phyloP scores from a whole-genome alignment of 1,139 yeast species.

The Zygoascus sp. region DNA sequence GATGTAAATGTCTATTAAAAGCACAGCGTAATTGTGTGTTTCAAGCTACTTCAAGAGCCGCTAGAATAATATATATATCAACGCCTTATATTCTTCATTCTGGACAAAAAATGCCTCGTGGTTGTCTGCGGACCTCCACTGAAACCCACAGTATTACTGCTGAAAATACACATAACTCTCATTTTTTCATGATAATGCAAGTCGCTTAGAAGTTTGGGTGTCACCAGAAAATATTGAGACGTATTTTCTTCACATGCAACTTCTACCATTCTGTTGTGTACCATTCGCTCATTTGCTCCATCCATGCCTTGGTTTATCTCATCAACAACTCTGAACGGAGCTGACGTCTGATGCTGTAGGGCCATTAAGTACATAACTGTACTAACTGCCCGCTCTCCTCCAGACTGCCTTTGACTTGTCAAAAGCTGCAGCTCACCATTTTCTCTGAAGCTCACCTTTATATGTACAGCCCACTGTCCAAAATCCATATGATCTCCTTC shows the following conservation, averaged over 20 bases:
- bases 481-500: conserved; percentile 42
- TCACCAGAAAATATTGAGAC: conserved; percentile 81
- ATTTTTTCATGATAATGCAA: conserved; percentile 73
- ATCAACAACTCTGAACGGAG: conserved; percentile 94
- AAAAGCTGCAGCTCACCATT: conserved; percentile 63
- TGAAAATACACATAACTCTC: conserved; percentile 85
- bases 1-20: neutral
- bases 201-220: conserved; percentile 84
- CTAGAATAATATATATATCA: neutral
- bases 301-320: conserved; percentile 99
- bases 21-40: no score
- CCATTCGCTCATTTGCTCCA: conserved; percentile 81
- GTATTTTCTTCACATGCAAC: conserved; percentile 63
- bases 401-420: conserved; percentile 87
- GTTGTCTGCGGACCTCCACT: conserved; percentile 11
- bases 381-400: conserved; percentile 96
- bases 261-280: conserved; percentile 81
- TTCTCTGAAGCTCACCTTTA: conserved; percentile 80
- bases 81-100: neutral
- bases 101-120: conserved; percentile 6
- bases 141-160: conserved; percentile 41
- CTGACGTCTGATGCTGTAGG: conserved; percentile 80
- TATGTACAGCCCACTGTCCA: conserved; percentile 78
- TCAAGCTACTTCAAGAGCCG: no score
- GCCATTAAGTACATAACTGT: conserved; percentile 89